phyloP scores from a whole-genome alignment of 2,329 filamentous ascomycete species.

The Trichophaea hybrida region DNA sequence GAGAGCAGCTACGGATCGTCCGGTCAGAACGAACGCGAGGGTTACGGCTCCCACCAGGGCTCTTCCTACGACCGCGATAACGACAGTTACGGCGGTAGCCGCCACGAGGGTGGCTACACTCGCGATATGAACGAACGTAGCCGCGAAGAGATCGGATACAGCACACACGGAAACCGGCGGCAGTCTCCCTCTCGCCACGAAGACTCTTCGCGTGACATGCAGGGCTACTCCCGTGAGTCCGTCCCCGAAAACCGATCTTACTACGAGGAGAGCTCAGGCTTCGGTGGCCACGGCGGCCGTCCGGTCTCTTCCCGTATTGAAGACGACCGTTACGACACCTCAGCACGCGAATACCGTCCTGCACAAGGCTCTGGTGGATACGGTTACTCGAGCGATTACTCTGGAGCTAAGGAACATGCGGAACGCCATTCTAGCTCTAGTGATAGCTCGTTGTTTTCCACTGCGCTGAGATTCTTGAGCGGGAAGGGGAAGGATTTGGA shows the following conservation, averaged over 20 bases:
- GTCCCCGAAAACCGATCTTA: conserved; percentile 8
- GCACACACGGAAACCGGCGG: background rate
- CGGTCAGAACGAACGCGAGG: background rate
- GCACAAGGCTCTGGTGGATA: conserved; percentile 20
- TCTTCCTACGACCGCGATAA: background rate
- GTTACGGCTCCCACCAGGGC: conserved; percentile 1
- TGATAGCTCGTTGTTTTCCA: conserved; percentile 41
- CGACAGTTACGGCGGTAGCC: background rate
- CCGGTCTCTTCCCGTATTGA: conserved; percentile 13
- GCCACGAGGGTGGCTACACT: background rate
- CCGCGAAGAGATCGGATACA: background rate
- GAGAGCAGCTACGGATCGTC: background rate
- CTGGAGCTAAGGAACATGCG: conserved; percentile 42
- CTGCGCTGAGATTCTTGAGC: conserved; percentile 41
- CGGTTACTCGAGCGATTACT: conserved; percentile 34
- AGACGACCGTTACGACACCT: conserved; percentile 32
- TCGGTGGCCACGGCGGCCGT: conserved; percentile 27
- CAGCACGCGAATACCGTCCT: conserved; percentile 25
- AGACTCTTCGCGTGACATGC: background rate
- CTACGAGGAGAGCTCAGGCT: conserved; percentile 16
- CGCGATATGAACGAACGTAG: background rate
- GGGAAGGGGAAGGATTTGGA: conserved; percentile 40
- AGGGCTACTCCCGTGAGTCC: background rate
- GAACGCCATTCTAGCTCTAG: conserved; percentile 39
- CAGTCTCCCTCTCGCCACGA: background rate